Percentiles rank a stretch among this genome's conserved stretches.
phyloP scores from a whole-genome alignment of 1,284 basidiomycete genomes.

The Ceratobasidium sp. region DNA sequence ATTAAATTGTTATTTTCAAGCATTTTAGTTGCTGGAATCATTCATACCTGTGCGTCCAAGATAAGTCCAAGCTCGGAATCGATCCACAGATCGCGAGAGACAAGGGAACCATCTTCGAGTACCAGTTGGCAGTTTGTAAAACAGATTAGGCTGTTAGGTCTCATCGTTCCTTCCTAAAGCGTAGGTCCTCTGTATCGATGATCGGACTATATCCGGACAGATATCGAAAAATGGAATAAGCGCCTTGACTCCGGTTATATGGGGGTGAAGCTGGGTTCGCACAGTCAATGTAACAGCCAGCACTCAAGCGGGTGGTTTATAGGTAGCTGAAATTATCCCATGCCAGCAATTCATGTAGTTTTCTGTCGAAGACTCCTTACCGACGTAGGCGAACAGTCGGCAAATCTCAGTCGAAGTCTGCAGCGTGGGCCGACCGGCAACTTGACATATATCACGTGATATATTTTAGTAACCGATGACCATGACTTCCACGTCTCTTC shows the following conservation, averaged over 20 bases:
- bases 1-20: neutral
- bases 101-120: constrained; percentile 73
- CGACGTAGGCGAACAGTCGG: constrained; percentile 11
- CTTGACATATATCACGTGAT: neutral
- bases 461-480: no score
- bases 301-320: neutral
- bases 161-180: neutral
- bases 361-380: neutral
- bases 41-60: constrained; percentile 70
- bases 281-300: neutral
- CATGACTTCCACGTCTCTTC: neutral
- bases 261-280: neutral
- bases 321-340: constrained; percentile 4
- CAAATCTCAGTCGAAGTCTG: constrained; percentile 5
- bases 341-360: constrained; percentile 16
- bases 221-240: neutral
- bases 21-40: constrained; percentile 31
- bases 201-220: neutral
- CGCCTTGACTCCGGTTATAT: neutral
- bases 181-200: neutral
- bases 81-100: constrained; percentile 76
- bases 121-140: constrained; percentile 84
- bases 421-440: neutral
- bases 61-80: constrained; percentile 72
- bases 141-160: constrained; percentile 70